phyloP scores from a whole-genome alignment of 208 protist genomes.

The Wallacemonas rigidus region DNA sequence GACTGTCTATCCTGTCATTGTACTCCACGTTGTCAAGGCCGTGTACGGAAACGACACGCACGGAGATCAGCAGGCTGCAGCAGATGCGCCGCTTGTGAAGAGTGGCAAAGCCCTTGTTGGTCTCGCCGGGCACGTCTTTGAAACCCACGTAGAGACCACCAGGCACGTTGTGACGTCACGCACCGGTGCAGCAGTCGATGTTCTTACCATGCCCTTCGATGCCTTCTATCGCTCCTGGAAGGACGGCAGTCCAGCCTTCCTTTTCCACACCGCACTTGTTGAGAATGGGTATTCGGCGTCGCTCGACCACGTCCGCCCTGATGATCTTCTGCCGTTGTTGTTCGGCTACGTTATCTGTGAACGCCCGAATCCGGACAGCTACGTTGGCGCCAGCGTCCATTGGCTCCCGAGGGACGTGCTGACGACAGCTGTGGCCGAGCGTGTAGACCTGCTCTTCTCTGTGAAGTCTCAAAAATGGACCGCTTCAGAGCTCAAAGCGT shows the following conservation, averaged over 20 bases:
- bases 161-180: neutral
- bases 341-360: slow-evolving; percentile 38
- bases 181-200: neutral
- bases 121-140: slow-evolving; percentile 52
- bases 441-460: slow-evolving; percentile 58
- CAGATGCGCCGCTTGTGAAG: slow-evolving; percentile 24
- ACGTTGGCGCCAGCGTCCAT: slow-evolving; percentile 27
- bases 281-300: slow-evolving; percentile 16
- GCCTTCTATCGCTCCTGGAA: slow-evolving; percentile 35
- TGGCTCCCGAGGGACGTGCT: slow-evolving; percentile 58
- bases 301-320: neutral
- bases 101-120: slow-evolving; percentile 34
- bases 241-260: slow-evolving; percentile 31
- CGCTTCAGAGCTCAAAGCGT: slow-evolving; percentile 42
- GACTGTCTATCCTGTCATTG: slow-evolving; percentile 48
- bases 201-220: slow-evolving; percentile 38
- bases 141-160: slow-evolving; percentile 14
- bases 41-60: slow-evolving; percentile 31
- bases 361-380: slow-evolving; percentile 9
- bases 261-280: slow-evolving; percentile 30
- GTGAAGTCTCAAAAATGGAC: slow-evolving; percentile 50
- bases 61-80: neutral
- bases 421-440: slow-evolving; percentile 31
- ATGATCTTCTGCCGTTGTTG: slow-evolving; percentile 34
- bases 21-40: slow-evolving; percentile 51